Conservation (phyloP, 2,329 filamentous ascomycete species). For the Ceratocystis diversiconidia region DNA sequence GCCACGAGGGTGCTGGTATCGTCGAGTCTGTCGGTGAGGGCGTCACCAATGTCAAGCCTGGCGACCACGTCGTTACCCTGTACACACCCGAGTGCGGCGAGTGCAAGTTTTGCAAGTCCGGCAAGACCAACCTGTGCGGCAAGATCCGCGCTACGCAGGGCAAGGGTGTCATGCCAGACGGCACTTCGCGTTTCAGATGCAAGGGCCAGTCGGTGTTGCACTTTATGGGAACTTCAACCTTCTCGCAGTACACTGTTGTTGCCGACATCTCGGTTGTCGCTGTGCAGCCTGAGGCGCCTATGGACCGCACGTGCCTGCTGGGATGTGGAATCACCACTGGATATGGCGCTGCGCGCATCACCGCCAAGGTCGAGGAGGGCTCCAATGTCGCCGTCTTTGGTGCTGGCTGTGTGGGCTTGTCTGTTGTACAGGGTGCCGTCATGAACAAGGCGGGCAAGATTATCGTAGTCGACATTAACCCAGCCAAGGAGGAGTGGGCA, state of each 20-base stretch:
- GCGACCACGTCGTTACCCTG: slow-evolving; percentile 80
- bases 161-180: slow-evolving; percentile 91
- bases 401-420: slow-evolving; percentile 88
- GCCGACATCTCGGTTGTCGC: slow-evolving; percentile 97
- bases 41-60: slow-evolving; percentile 84
- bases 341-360: slow-evolving; percentile 89
- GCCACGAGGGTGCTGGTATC: slow-evolving; percentile 82
- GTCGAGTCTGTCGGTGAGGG: slow-evolving; percentile 91
- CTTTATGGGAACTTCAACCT: slow-evolving; percentile 98
- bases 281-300: slow-evolving; percentile 76
- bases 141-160: slow-evolving; percentile 98
- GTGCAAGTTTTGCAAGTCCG: slow-evolving; percentile 99
- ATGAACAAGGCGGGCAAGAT: slow-evolving; percentile 67
- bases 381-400: slow-evolving; percentile 87
- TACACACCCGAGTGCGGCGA: slow-evolving; percentile 94
- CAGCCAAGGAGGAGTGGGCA: slow-evolving; percentile 78
- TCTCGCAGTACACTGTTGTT: slow-evolving; percentile 97
- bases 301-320: slow-evolving; percentile 90
- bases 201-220: slow-evolving; percentile 91
- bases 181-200: slow-evolving; percentile 84
- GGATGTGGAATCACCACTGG: slow-evolving; percentile 98
- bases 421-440: slow-evolving; percentile 85
- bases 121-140: slow-evolving; percentile 97
- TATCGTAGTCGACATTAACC: slow-evolving; percentile 66
- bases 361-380: slow-evolving; percentile 80